These are phyloP conservation scores for Pharus latifolius DNA, from an alignment of 176 grass and related monocot genomes.

Conservation along the genomic window DNA sequence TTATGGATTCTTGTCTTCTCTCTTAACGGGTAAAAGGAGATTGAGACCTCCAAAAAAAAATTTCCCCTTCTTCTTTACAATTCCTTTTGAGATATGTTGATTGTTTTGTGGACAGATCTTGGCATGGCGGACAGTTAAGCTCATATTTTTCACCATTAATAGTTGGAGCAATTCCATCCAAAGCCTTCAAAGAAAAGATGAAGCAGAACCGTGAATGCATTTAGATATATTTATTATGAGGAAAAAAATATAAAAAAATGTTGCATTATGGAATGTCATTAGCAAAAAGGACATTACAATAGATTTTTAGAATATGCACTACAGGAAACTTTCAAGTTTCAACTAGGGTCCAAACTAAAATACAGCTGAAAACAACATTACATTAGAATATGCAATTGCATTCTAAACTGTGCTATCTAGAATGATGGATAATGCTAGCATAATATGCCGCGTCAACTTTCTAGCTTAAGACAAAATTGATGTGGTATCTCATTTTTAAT, in stretches of 20 bases:
- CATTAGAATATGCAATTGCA: constrained; percentile 18
- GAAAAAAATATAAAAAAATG: background rate
- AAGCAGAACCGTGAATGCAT: background rate
- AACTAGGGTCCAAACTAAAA: background rate
- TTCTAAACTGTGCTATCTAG: constrained; percentile 17
- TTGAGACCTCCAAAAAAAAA: constrained; percentile 19
- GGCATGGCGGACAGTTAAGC: background rate
- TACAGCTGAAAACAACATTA: constrained; percentile 8
- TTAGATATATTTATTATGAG: background rate
- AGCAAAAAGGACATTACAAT: background rate
- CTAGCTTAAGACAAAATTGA: constrained; percentile 15
- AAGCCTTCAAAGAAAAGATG: background rate
- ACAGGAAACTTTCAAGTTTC: constrained; percentile 5
- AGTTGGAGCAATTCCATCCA: constrained; percentile 27
- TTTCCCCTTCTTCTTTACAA: background rate
- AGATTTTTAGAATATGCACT: constrained; percentile 10
- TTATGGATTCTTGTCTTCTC: constrained; percentile 22
- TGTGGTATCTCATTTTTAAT: constrained; percentile 13
- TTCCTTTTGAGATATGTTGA: constrained; percentile 17
- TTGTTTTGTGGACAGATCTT: background rate
- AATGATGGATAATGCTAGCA: background rate
- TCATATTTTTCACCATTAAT: constrained; percentile 17
- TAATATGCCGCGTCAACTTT: background rate
- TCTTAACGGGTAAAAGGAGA: constrained; percentile 17
- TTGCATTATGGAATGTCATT: background rate